Base-by-base conservation (phyloP, 1,139 yeast genomes). In the Suhomyces anneliseae region DNA sequence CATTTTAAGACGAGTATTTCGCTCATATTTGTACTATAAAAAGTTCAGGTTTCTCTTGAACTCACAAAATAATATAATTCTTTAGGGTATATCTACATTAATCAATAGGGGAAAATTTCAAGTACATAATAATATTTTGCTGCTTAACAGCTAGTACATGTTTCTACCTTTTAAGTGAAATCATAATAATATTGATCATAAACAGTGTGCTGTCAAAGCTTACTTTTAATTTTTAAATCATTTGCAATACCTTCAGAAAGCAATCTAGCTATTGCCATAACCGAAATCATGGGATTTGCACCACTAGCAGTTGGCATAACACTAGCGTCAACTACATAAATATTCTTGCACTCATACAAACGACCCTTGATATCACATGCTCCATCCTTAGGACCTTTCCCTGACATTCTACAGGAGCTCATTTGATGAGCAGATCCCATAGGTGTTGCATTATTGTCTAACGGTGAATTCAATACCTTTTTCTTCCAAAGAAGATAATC, bases 371-470 rank as follows among this genome's bases (percentile, higher is more conserved):
- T 59, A 52, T 79, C 82, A 44, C 76, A 72, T 6, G 83, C 84
- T 6, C 82, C 81, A 49, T 71, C 57, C 9, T 54, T 50, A 8
- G 84, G 78, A 9, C 78, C 77, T 53, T 69, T 69, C 12, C 82
- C 81, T 5, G 77, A 67, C 69, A 81, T 79, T 50, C 85, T 71
- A 58, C 85, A 80, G 2, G 78, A 60, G 45, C 81, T 71, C 85
- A 82, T 81, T 61, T 82, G 86, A 60, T 82, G 86, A 7, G 87
- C 87, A 3, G 79, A 69, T 3, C 85, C 86, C 49, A 69, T 65
- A 3, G 67, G 51, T 3, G 70, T 56, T 3, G 70, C 72, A 44
- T 61, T 71, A 3, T 56, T 42, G 24, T 61, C 24, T 19, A 19
- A 2, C 24, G 6, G 24, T 19, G 64, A 41, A 74, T 58, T 8